These are phyloP conservation scores for Pseudogymnoascus sp. DNA, from an alignment of 2,329 filamentous ascomycete species.

Conservation along the genomic window DNA sequence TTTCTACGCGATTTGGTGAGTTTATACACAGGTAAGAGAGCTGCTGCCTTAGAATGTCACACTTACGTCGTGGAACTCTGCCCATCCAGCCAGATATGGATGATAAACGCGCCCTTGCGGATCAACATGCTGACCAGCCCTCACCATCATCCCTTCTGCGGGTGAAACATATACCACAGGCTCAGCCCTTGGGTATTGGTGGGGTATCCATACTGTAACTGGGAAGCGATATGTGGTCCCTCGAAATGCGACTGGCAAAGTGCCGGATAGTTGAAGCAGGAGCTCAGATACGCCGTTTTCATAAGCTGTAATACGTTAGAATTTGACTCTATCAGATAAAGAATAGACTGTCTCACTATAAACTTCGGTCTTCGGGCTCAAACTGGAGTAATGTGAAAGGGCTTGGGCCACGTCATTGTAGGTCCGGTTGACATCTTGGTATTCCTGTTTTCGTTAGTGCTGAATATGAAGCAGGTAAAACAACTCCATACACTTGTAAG, in stretches of 20 bases:
- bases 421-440: conserved; percentile 83
- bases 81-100: conserved; percentile 87
- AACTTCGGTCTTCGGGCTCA: conserved; percentile 84
- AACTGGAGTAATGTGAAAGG: conserved; percentile 68
- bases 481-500: conserved; percentile 58
- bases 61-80: conserved; percentile 81
- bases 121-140: conserved; percentile 90
- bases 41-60: neutral
- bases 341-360: conserved; percentile 59
- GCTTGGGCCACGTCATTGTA: conserved; percentile 86
- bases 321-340: conserved; percentile 13
- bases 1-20: conserved; percentile 48
- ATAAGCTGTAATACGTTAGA: conserved; percentile 53
- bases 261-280: conserved; percentile 78
- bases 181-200: conserved; percentile 77
- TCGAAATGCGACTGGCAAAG: conserved; percentile 83
- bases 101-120: conserved; percentile 91
- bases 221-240: conserved; percentile 87
- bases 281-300: conserved; percentile 81
- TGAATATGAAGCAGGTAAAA: neutral
- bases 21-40: neutral
- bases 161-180: conserved; percentile 86
- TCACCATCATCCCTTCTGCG: conserved; percentile 77
- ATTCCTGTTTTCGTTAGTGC: conserved; percentile 55
- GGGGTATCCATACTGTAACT: conserved; percentile 85